Evolutionary conservation across 2,329 filamentous ascomycete species (phyloP).

Genomic region (Cytospora chrysosperma): DNA sequence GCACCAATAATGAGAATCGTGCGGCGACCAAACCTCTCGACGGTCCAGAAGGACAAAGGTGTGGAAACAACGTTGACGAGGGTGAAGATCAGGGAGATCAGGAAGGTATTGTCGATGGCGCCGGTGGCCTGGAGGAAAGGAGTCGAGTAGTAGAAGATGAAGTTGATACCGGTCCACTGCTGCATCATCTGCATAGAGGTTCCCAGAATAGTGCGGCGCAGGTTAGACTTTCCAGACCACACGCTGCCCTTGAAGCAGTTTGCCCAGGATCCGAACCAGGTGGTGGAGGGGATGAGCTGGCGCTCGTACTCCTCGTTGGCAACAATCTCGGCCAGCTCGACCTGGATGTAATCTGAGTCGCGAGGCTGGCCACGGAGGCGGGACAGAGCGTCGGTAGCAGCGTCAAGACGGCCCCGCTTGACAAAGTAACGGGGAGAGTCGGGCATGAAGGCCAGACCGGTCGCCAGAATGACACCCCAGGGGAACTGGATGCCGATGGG

Average conservation of each 20-base stretch:
- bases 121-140: slow-evolving; percentile 79
- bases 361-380: slow-evolving; percentile 71
- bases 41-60: slow-evolving; percentile 81
- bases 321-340: slow-evolving; percentile 80
- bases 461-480: slow-evolving; percentile 74
- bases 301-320: slow-evolving; percentile 88
- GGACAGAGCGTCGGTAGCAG: slow-evolving; percentile 61
- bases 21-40: slow-evolving; percentile 80
- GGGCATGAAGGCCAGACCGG: slow-evolving; percentile 72
- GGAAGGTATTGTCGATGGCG: slow-evolving; percentile 74
- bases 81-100: slow-evolving; percentile 82
- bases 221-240: slow-evolving; percentile 60
- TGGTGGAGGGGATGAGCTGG: slow-evolving; percentile 61
- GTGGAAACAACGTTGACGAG: slow-evolving; percentile 86
- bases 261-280: slow-evolving; percentile 68
- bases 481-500: slow-evolving; percentile 77
- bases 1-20: slow-evolving; percentile 77
- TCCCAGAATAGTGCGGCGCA: slow-evolving; percentile 69
- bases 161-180: slow-evolving; percentile 85
- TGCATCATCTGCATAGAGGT: slow-evolving; percentile 80
- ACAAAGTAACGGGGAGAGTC: slow-evolving; percentile 86
- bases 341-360: slow-evolving; percentile 72
- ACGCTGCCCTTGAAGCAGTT: slow-evolving; percentile 67
- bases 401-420: slow-evolving; percentile 68
- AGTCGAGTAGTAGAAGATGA: slow-evolving; percentile 86